Conservation (phyloP, 2,329 filamentous ascomycete species). For the Fusarium veterinarium region DNA sequence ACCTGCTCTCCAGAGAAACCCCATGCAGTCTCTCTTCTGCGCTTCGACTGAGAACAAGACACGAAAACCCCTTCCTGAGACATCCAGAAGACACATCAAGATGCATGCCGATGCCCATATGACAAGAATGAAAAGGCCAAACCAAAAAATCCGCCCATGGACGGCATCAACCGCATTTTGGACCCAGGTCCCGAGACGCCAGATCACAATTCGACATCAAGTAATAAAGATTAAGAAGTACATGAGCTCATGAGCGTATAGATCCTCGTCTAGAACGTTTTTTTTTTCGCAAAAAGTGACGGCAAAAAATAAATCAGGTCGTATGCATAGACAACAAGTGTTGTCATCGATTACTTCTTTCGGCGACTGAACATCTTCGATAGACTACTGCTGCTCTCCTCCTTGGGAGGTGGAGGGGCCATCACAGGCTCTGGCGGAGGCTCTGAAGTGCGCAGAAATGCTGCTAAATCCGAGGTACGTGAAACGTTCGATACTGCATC, state of each 20-base stretch:
- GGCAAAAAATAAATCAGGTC: conserved; percentile 27
- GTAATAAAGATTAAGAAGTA: conserved; percentile 43
- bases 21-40: neutral
- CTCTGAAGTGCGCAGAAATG: conserved; percentile 76
- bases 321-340: conserved; percentile 14
- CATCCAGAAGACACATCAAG: conserved; percentile 22
- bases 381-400: conserved; percentile 55
- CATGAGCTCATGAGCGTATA: conserved; percentile 44
- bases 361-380: conserved; percentile 62
- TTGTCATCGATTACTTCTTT: conserved; percentile 58
- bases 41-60: neutral
- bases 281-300: neutral
- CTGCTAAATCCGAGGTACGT: conserved; percentile 76
- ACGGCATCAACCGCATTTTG: conserved; percentile 4
- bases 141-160: conserved; percentile 2
- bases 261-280: conserved; percentile 32
- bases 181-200: conserved; percentile 5
- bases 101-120: conserved; percentile 16
- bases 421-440: conserved; percentile 62
- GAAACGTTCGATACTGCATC: conserved; percentile 62
- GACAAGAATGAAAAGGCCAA: conserved; percentile 30
- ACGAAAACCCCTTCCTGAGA: conserved; percentile 4
- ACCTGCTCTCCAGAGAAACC: neutral
- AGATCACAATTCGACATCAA: conserved; percentile 27
- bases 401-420: conserved; percentile 45